A percentile compares a stretch with the other conserved stretches of the same genome.
phyloP scores from a whole-genome alignment of 2,329 filamentous ascomycete species.

The Colletotrichum lentis region DNA sequence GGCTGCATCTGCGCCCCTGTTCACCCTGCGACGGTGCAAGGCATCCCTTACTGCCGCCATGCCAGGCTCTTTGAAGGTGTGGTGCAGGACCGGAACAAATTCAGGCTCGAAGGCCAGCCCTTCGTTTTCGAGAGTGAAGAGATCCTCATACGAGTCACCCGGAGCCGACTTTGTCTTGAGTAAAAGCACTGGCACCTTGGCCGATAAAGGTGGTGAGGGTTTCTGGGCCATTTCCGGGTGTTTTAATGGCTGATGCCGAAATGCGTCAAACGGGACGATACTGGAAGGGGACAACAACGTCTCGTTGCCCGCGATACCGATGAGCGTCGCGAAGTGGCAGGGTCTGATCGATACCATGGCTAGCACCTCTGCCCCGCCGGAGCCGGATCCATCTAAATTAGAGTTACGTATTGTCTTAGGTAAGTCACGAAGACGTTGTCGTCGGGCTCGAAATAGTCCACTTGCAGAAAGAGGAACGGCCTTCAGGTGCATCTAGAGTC shows the following conservation, averaged over 20 bases:
- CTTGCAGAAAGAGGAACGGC: not conserved
- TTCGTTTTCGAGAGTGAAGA: conserved; percentile 60
- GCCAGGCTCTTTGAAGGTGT: conserved; percentile 69
- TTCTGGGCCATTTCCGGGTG: conserved; percentile 29
- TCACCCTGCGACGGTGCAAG: conserved; percentile 57
- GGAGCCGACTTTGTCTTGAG: conserved; percentile 81
- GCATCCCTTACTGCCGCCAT: conserved; percentile 61
- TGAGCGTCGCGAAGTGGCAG: not conserved
- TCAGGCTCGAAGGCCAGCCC: conserved; percentile 64
- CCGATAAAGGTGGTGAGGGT: conserved; percentile 23
- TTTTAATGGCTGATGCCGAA: not conserved
- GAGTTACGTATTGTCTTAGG: conserved; percentile 25
- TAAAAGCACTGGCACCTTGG: conserved; percentile 68
- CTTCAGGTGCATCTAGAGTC: too few relatives aligned
- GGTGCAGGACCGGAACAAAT: conserved; percentile 81
- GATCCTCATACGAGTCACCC: conserved; percentile 75
- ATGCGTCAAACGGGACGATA: not conserved
- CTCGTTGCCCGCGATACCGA: not conserved
- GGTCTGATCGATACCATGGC: not conserved
- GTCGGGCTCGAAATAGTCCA: not conserved
- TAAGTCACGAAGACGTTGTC: not conserved
- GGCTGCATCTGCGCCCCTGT: conserved; percentile 45
- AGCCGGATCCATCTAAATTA: not conserved
- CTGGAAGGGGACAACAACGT: not conserved
- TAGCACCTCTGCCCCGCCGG: conserved; percentile 13